phyloP scores from a whole-genome alignment of 352 stramenopile genomes.

The Blastocystis sp. region DNA sequence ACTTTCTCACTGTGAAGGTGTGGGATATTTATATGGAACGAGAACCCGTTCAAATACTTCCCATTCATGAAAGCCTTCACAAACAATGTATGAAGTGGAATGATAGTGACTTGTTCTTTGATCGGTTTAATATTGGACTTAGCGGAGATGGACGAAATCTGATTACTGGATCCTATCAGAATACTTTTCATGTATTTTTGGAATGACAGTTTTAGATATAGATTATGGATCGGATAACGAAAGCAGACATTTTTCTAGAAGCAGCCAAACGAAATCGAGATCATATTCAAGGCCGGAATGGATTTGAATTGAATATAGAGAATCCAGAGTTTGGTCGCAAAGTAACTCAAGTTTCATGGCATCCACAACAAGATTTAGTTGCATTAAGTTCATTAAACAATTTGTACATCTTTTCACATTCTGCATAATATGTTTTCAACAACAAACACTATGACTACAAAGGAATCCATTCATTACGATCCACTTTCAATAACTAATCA shows the following conservation, averaged over 20 bases:
- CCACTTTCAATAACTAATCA: neutral
- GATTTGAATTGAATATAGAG: neutral
- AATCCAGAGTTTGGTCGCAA: conserved; percentile 69
- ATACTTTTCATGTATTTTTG: conserved; percentile 81
- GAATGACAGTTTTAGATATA: neutral
- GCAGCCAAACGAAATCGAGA: neutral
- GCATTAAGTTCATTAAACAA: conserved; percentile 70
- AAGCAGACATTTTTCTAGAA: neutral
- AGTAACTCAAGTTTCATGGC: conserved; percentile 70
- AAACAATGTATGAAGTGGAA: conserved; percentile 80
- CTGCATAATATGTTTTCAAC: neutral
- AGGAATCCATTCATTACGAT: conserved; percentile 20
- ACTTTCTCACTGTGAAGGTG: conserved; percentile 88
- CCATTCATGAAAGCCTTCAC: conserved; percentile 84
- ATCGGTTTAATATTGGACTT: conserved; percentile 88
- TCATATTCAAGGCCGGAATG: neutral
- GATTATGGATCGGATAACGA: conserved; percentile 46
- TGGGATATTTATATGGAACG: conserved; percentile 90
- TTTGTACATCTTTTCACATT: conserved; percentile 67
- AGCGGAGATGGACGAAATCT: conserved; percentile 82
- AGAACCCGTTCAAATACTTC: conserved; percentile 82
- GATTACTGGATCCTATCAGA: conserved; percentile 86
- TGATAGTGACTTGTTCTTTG: conserved; percentile 90
- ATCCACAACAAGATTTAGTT: conserved; percentile 69
- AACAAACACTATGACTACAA: neutral